Base-by-base conservation (phyloP, 352 stramenopile genomes). In the Lagenidium sp. region DNA sequence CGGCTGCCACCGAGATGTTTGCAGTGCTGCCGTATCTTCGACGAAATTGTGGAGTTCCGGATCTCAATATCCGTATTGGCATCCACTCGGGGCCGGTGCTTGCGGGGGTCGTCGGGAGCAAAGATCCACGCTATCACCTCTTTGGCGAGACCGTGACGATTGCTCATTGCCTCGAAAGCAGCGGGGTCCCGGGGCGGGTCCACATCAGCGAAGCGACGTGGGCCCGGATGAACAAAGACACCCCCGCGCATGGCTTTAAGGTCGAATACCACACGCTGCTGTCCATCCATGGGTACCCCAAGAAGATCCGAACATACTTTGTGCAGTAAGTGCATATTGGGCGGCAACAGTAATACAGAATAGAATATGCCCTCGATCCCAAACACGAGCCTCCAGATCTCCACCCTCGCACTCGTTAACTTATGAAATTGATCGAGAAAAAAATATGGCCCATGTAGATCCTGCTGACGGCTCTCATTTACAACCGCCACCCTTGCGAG, bases 141-240 rank as follows among this genome's bases (percentile, higher is more conserved):
- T 92, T 93, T 29, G 82, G 82, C 3, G 78, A 91, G 43, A 86
- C 82, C 1, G 78, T 92, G 43, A 94, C 73, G 19, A 86, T 92
- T 28, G 81, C 80, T 1, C 73, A 95, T 30, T 71, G 73, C 26
- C 62, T 95, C 34, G 82, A 95, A 37, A 87, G 72, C 59, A 84
- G 66, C 34, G 78, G 82, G 25, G 65, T 78, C 4, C 75, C 78
- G 3, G 76, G 81, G 0, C 63, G 77, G 0, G 86, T 93, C 30
- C 82, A 95, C 53, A 85, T 95, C 41, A 85, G 70, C 39, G 75
- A 88, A 30, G 83, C 57, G 40, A 89, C 80, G 32, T 90, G 80
- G 62, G 63, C 70, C 7, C 65, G 74, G 23, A 85, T 92, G 71
- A 88, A 86, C 61, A 85, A 82, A 53, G 70, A 85, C 54, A 86